Percentiles rank a stretch among this genome's conserved stretches.
Conservation (phyloP, 164 flowering plant genomes). For the Vitis labrusca region DNA sequence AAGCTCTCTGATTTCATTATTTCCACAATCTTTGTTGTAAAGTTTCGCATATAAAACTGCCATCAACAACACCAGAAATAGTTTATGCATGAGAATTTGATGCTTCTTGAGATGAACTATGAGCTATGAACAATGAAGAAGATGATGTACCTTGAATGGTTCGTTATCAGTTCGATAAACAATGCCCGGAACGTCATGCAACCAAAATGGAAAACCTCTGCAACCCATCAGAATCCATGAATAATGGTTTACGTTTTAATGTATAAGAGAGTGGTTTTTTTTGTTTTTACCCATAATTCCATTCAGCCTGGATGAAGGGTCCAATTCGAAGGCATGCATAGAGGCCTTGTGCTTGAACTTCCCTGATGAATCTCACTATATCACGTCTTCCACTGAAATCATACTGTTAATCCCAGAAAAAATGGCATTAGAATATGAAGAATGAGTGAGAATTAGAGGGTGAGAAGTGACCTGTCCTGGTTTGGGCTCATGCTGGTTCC, state of each 20-base stretch:
- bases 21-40: background rate
- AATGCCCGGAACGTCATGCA: conserved; percentile 3
- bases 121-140: background rate
- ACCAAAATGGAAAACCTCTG: conserved; percentile 10
- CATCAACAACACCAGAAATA: background rate
- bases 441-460: background rate
- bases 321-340: conserved; percentile 27
- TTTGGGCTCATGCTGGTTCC: conserved; percentile 30
- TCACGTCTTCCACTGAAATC: conserved; percentile 18
- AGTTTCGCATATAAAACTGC: conserved; percentile 5
- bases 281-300: conserved; percentile 25
- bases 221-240: background rate
- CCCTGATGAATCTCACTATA: conserved; percentile 18
- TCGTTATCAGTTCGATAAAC: conserved; percentile 1
- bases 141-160: conserved; percentile 3
- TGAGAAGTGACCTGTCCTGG: conserved; percentile 15
- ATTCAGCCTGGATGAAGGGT: conserved; percentile 25
- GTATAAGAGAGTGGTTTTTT: background rate
- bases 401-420: conserved; percentile 13
- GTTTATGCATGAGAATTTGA: background rate
- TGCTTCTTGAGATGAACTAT: background rate
- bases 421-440: background rate
- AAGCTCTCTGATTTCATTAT: conserved; percentile 2
- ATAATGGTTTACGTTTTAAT: too few relatives aligned
- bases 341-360: conserved; percentile 18